phyloP scores from a whole-genome alignment of 495 filamentous ascomycete genomes.

The Usnea hakonensis region DNA sequence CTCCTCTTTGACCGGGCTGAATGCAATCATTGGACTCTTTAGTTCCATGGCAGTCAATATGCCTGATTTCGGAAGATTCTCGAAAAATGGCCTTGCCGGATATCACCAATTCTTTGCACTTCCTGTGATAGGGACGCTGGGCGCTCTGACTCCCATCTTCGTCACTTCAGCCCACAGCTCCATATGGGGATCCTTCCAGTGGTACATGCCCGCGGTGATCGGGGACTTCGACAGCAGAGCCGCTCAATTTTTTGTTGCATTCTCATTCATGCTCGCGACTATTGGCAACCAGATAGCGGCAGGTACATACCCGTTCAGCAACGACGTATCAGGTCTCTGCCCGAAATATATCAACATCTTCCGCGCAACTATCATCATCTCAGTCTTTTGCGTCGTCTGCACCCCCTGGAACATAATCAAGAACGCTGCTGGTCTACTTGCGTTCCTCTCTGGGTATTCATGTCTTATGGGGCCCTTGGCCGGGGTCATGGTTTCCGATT shows the following conservation, averaged over 20 bases:
- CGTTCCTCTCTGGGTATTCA: conserved; percentile 48
- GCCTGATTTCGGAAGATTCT: conserved; percentile 56
- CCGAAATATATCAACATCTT: conserved; percentile 52
- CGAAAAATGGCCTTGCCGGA: conserved; percentile 42
- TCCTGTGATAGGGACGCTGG: conserved; percentile 51
- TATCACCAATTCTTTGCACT: conserved; percentile 51
- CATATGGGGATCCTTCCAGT: conserved; percentile 46
- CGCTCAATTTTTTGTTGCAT: conserved; percentile 49
- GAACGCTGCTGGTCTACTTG: conserved; percentile 48
- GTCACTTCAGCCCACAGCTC: conserved; percentile 44
- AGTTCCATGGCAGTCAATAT: conserved; percentile 44
- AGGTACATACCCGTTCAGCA: conserved; percentile 50
- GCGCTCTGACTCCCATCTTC: conserved; percentile 44
- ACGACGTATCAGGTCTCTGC: conserved; percentile 51
- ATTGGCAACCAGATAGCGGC: conserved; percentile 56
- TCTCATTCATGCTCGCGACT: conserved; percentile 44
- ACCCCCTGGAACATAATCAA: conserved; percentile 59
- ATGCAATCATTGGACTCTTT: conserved; percentile 40
- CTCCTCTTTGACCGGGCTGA: conserved; percentile 36
- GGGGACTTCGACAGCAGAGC: conserved; percentile 42
- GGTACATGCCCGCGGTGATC: conserved; percentile 50
- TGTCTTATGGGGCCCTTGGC: conserved; percentile 34
- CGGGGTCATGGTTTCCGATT: conserved; percentile 43
- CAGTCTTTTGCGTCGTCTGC: conserved; percentile 43
- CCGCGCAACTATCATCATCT: conserved; percentile 47